These are phyloP conservation scores for Phytophthora chlamydospora DNA, from an alignment of 352 stramenopile species.

Conservation along the genomic window DNA sequence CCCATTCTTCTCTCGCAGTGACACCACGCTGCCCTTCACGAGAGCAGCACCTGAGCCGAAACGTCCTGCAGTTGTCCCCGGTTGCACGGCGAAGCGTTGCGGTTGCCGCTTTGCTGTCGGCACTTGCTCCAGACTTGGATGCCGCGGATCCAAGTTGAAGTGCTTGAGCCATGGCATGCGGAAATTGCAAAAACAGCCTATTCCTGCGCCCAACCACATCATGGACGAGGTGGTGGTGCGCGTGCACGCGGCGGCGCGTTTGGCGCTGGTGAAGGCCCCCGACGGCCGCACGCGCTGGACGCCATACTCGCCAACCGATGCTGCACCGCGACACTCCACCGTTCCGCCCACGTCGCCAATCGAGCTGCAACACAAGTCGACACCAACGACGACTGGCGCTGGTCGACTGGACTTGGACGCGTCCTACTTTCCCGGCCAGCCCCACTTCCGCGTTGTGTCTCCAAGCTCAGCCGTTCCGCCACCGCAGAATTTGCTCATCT, in stretches of 20 bases:
- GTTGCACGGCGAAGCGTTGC: conserved; percentile 1
- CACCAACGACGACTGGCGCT: neutral
- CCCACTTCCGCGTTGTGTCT: conserved; percentile 40
- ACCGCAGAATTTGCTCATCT: conserved; percentile 63
- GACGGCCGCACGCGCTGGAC: conserved; percentile 32
- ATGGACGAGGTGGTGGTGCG: conserved; percentile 33
- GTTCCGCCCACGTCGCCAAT: conserved; percentile 11
- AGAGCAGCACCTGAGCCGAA: neutral
- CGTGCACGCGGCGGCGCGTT: conserved; percentile 27
- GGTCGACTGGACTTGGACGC: conserved; percentile 33
- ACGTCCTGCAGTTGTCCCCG: conserved; percentile 6
- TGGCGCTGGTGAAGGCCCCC: conserved; percentile 33
- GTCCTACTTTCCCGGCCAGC: conserved; percentile 20
- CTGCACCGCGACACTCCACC: neutral
- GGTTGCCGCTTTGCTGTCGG: no score
- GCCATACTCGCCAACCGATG: conserved; percentile 8
- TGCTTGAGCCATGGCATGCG: neutral
- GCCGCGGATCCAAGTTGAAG: conserved; percentile 5
- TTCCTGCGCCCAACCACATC: neutral
- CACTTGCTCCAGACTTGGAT: no score
- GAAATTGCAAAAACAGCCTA: conserved; percentile 2
- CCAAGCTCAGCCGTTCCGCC: conserved; percentile 19
- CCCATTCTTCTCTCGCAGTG: no score
- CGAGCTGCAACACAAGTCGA: conserved; percentile 18
- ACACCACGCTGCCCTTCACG: no score